Conservation (phyloP, 345 rosid species). For the Anacardium occidentale region DNA sequence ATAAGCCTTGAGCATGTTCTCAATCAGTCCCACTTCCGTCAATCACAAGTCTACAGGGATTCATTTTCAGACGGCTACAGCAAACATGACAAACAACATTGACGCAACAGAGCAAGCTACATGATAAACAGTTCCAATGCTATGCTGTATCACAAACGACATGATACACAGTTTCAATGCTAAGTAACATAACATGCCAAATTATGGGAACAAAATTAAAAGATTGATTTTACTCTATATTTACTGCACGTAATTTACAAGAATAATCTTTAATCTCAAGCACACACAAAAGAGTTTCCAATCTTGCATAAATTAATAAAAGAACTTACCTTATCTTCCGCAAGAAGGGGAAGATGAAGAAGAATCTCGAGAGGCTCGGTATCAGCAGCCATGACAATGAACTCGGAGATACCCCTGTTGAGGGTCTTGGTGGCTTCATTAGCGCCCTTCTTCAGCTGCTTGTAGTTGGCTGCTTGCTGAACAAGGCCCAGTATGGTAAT, state of each 20-base stretch:
- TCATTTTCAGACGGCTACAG: background rate
- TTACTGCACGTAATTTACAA: background rate
- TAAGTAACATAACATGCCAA: no score
- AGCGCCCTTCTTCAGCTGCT: conserved; percentile 94
- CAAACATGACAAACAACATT: no score
- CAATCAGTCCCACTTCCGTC: background rate
- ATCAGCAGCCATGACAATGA: conserved; percentile 79
- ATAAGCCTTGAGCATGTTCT: background rate
- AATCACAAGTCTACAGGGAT: background rate
- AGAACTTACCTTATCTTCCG: conserved; percentile 66
- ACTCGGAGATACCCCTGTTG: conserved; percentile 89
- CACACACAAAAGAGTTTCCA: background rate
- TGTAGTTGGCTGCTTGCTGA: conserved; percentile 91
- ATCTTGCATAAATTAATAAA: no score
- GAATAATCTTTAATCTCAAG: background rate
- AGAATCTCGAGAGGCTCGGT: conserved; percentile 85
- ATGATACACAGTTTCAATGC: no score
- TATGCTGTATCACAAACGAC: no score
- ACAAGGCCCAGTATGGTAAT: conserved; percentile 79
- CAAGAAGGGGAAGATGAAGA: conserved; percentile 69
- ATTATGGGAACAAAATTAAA: no score
- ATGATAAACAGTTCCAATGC: background rate
- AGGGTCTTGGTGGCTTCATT: conserved; percentile 97
- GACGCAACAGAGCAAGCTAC: background rate
- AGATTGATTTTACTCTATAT: background rate